These are phyloP conservation scores for Pyricularia sp. DNA, from an alignment of 2,329 filamentous ascomycete genomes.

Conservation along the genomic window DNA sequence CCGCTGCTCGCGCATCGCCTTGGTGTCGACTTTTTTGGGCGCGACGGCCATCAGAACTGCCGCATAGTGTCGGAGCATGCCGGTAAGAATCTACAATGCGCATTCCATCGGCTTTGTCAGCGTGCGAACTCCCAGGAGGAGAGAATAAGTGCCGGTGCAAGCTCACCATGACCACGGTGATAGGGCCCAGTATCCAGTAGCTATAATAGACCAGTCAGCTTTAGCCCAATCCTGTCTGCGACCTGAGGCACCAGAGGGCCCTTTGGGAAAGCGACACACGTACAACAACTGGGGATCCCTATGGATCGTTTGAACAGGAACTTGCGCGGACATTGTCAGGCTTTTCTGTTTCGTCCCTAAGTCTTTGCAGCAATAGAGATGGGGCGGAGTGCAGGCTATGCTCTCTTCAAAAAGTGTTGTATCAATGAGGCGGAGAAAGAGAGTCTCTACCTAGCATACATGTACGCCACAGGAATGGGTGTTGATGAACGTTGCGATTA, in stretches of 20 bases:
- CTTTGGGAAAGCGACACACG: conserved; percentile 22
- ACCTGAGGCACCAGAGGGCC: not conserved
- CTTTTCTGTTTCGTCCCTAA: not conserved
- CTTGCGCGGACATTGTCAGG: conserved; percentile 60
- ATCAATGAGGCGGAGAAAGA: not conserved
- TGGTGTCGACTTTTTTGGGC: conserved; percentile 72
- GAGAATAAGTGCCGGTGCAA: not conserved
- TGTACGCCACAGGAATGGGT: not conserved
- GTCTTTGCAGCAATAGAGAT: not conserved
- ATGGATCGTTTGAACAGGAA: conserved; percentile 89
- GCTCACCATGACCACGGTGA: conserved; percentile 87
- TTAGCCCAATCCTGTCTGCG: not conserved
- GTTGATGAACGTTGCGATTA: not conserved
- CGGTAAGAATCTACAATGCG: conserved; percentile 64
- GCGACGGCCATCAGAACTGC: conserved; percentile 79
- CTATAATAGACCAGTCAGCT: conserved; percentile 34
- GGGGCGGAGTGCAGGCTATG: not conserved
- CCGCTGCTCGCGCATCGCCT: conserved; percentile 76
- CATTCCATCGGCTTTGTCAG: conserved; percentile 8
- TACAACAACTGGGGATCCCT: conserved; percentile 97
- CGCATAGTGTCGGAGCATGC: conserved; percentile 91
- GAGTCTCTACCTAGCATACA: not conserved
- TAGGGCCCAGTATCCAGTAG: conserved; percentile 98
- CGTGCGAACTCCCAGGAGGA: not conserved
- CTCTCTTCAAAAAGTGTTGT: not conserved